Evolutionary conservation across 345 rosid species (phyloP).

Genomic region (Lumnitzera racemosa): DNA sequence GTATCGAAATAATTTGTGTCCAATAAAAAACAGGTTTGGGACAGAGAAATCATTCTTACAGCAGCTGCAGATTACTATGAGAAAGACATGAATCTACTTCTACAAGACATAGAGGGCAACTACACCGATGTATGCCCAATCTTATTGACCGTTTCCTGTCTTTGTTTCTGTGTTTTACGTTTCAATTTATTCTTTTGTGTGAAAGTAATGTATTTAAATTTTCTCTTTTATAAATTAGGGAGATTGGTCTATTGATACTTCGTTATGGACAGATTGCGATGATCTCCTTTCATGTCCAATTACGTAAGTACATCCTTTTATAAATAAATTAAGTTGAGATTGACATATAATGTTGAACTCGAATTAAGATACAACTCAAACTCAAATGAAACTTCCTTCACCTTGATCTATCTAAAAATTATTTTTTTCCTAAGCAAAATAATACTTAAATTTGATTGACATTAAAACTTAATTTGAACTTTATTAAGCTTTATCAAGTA

Average conservation of each 20-base stretch:
- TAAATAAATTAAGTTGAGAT: too few relatives aligned
- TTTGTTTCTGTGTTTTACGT: background rate
- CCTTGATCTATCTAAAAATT: too few relatives aligned
- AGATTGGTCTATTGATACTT: constrained; percentile 63
- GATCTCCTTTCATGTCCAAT: constrained; percentile 59
- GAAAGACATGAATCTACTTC: constrained; percentile 66
- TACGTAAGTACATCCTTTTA: constrained; percentile 29
- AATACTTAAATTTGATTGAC: too few relatives aligned
- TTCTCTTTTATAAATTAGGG: constrained; percentile 35
- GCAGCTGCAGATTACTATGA: constrained; percentile 67
- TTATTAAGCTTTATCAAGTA: too few relatives aligned
- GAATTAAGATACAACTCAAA: too few relatives aligned
- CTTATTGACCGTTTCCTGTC: background rate
- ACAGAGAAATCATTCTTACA: constrained; percentile 76
- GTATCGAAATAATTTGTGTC: background rate
- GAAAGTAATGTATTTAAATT: background rate
- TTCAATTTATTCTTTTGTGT: background rate
- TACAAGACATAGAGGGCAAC: constrained; percentile 54
- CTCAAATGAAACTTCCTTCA: background rate
- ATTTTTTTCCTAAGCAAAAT: background rate
- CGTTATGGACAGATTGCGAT: constrained; percentile 69
- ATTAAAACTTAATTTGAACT: too few relatives aligned
- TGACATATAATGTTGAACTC: too few relatives aligned
- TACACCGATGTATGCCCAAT: constrained; percentile 52
- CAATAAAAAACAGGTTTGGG: constrained; percentile 58